Evolutionary conservation across 164 flowering plant species (phyloP).

Genomic region (Santalum album): DNA sequence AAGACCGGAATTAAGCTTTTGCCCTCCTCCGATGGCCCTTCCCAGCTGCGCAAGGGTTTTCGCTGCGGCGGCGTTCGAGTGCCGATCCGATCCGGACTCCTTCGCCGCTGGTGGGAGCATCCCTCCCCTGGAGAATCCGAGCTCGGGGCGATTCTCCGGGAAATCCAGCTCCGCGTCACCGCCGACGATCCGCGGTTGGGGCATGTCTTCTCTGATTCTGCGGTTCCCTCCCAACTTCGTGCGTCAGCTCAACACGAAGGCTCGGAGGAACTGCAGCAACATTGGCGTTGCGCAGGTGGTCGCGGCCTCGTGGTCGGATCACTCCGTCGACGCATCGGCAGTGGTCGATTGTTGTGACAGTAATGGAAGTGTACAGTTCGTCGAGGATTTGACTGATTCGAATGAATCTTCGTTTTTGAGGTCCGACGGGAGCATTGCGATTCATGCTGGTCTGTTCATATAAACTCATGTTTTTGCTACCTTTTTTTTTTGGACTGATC

Average conservation of each 20-base stretch:
- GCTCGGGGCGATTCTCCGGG: slow-evolving; percentile 11
- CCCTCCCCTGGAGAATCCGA: slow-evolving; percentile 7
- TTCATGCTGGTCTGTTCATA: slow-evolving; percentile 75
- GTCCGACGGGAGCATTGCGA: slow-evolving; percentile 70
- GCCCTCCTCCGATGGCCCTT: slow-evolving; percentile 27
- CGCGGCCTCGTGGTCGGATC: slow-evolving; percentile 71
- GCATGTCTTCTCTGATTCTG: slow-evolving; percentile 56
- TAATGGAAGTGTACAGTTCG: slow-evolving; percentile 28
- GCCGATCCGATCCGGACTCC: slow-evolving; percentile 59
- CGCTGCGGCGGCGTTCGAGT: slow-evolving; percentile 36
- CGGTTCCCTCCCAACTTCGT: slow-evolving; percentile 87
- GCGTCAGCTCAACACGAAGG: slow-evolving; percentile 85
- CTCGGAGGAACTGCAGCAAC: slow-evolving; percentile 91
- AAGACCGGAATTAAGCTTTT: too few relatives aligned
- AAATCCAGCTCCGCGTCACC: slow-evolving; percentile 1
- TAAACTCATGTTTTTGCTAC: not conserved
- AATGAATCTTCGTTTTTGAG: slow-evolving; percentile 41
- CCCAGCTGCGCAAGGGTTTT: slow-evolving; percentile 27
- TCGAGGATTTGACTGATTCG: slow-evolving; percentile 24
- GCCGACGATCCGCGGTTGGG: slow-evolving; percentile 6
- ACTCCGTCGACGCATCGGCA: slow-evolving; percentile 17
- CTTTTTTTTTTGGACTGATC: not conserved
- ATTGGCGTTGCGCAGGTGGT: slow-evolving; percentile 93
- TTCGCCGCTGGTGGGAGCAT: slow-evolving; percentile 13
- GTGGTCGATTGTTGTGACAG: slow-evolving; percentile 12